Percentiles rank a stretch among this genome's conserved stretches.
Evolutionary conservation across 2,329 filamentous ascomycete species (phyloP).

Genomic region (Clarireedia sp.): DNA sequence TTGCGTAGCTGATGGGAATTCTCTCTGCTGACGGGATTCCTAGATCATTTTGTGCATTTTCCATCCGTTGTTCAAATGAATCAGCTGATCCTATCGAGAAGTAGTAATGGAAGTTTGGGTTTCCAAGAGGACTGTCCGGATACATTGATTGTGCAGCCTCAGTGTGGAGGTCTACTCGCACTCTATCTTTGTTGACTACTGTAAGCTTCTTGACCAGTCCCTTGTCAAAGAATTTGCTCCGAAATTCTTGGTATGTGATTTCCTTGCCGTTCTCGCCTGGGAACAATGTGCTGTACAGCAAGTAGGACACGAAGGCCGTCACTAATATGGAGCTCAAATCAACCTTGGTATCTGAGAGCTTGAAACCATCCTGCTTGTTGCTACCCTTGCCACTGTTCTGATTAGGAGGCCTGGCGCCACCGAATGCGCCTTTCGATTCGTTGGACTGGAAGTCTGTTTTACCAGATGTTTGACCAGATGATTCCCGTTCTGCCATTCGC

Average conservation of each 20-base stretch:
- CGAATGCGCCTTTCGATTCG: constrained; percentile 7
- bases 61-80: constrained; percentile 80
- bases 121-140: constrained; percentile 63
- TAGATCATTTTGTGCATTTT: constrained; percentile 80
- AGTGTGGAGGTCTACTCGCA: constrained; percentile 73
- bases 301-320: constrained; percentile 51
- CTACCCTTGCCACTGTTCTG: constrained; percentile 10
- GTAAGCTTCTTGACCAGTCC: constrained; percentile 89
- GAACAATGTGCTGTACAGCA: constrained; percentile 57
- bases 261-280: constrained; percentile 62
- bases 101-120: constrained; percentile 72
- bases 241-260: constrained; percentile 97
- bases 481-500: constrained; percentile 26
- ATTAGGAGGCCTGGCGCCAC: not conserved
- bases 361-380: constrained; percentile 30
- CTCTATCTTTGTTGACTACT: constrained; percentile 68
- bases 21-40: constrained; percentile 79
- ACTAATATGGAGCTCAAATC: constrained; percentile 31
- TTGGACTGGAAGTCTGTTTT: constrained; percentile 19
- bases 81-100: constrained; percentile 95
- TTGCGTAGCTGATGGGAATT: constrained; percentile 83
- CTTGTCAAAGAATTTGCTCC: constrained; percentile 89
- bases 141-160: constrained; percentile 65
- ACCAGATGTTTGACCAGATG: too few species aligned
- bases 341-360: constrained; percentile 23